phyloP scores from a whole-genome alignment of 2,329 filamentous ascomycete genomes.

The Talaromyces marneffei region DNA sequence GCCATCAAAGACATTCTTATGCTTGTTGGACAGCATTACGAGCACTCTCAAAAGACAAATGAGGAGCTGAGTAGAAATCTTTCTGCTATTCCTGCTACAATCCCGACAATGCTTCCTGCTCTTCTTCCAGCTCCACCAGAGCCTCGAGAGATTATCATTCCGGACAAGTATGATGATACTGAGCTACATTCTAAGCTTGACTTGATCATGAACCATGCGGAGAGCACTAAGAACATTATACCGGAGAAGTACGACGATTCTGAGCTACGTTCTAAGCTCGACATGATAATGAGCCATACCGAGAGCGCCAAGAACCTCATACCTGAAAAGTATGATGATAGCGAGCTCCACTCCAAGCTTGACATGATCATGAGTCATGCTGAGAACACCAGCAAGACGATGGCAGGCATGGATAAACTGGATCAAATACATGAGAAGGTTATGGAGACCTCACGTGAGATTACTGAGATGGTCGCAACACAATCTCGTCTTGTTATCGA shows the following conservation, averaged over 20 bases:
- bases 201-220: conserved; percentile 39
- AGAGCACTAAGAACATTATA: conserved; percentile 54
- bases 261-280: conserved; percentile 54
- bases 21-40: conserved; percentile 79
- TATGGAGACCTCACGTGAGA: conserved; percentile 72
- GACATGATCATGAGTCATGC: conserved; percentile 41
- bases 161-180: conserved; percentile 59
- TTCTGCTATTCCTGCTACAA: conserved; percentile 45
- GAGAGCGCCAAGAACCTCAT: conserved; percentile 58
- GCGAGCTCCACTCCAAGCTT: conserved; percentile 54
- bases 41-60: conserved; percentile 68
- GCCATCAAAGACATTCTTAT: conserved; percentile 79
- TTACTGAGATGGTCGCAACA: conserved; percentile 71
- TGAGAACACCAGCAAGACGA: conserved; percentile 61
- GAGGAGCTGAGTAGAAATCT: conserved; percentile 56
- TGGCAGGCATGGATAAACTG: conserved; percentile 71
- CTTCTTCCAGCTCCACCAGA: conserved; percentile 36
- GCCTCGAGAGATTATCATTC: conserved; percentile 23
- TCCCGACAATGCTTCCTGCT: conserved; percentile 54
- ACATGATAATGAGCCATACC: conserved; percentile 39
- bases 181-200: conserved; percentile 55
- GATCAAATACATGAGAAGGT: conserved; percentile 88
- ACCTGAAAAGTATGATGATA: conserved; percentile 59
- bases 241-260: conserved; percentile 60
- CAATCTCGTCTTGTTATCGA: conserved; percentile 71